phyloP scores from a whole-genome alignment of 805 yeast genomes.

The Yarrowia osloensis region DNA sequence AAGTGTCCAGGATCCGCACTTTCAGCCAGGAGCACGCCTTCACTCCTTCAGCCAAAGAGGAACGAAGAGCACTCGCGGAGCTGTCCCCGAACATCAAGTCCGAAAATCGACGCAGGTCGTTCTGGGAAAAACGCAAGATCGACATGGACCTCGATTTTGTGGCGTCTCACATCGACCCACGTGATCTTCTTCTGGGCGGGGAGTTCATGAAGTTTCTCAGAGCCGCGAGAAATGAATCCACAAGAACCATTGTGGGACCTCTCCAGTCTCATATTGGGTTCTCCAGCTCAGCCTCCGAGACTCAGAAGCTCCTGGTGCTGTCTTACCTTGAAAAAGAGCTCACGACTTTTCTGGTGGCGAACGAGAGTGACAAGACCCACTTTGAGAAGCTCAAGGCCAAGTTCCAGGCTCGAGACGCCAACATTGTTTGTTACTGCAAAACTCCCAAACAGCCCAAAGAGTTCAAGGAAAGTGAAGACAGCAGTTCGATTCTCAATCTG shows the following conservation, averaged over 20 bases:
- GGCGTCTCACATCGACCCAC: background rate
- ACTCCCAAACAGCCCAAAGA: too few species aligned
- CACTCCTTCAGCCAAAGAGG: too few species aligned
- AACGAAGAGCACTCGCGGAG: too few species aligned
- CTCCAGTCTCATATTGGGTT: background rate
- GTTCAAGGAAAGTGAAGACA: too few species aligned
- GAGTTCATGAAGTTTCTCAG: background rate
- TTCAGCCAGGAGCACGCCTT: too few species aligned
- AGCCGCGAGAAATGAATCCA: background rate
- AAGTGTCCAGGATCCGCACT: too few species aligned
- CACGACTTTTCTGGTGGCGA: background rate
- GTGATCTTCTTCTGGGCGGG: background rate
- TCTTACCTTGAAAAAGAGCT: background rate
- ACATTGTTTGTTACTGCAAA: background rate
- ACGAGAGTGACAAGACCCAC: background rate
- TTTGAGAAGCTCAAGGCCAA: background rate
- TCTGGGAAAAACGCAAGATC: too few species aligned
- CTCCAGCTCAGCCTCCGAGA: background rate
- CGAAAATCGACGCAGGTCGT: too few species aligned
- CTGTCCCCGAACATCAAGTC: too few species aligned
- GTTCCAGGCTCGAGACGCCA: background rate
- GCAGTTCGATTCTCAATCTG: too few species aligned
- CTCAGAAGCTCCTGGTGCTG: background rate
- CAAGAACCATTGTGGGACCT: background rate
- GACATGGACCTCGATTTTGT: too few species aligned